Base-by-base conservation (phyloP, 2,329 filamentous ascomycete species). In the Ophiocordyceps camponoti-leonardi region DNA sequence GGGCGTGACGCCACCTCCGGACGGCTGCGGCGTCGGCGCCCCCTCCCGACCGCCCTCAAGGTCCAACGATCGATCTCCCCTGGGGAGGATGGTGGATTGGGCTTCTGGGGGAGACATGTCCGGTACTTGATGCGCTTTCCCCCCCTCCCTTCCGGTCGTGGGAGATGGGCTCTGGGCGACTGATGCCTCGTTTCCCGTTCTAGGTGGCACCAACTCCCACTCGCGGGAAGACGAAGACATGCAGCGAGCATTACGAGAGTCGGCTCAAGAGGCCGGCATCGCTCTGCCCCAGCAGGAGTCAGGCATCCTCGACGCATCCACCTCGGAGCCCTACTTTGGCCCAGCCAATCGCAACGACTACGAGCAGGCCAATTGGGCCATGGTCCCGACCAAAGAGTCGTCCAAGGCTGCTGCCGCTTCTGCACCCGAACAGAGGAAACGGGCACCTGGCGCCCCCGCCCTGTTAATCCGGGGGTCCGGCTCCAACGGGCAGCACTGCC, bases 1-100 rank as follows among this genome's bases (percentile, higher is more conserved):
- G 41, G 67, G 67, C 19, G 58, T 66, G 12, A 62, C 67, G 7
- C 63, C 67, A 31, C 61, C 61, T 2, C 55, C 57, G 13, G 63
- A 64, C 35, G 58, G 60, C 42, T 67, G 68, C 47, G 62, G 61
- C 33, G 59, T 61, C 10, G 64, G 62, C 26, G 69, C 72, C 6
- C 73, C 74, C 0, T 79, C 77, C 18, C 67, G 77, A 46, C 77
- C 77, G n/a, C 77, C 77, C 1, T 81, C 77, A 20, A 65, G 76
- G 58, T 66, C 71, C 41, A 73, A 72, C 48, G 70, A 70, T 50
- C 67, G 67, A 53, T 79, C 77, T 31, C 75, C 77, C 10, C 56
- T 78, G 48, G 65, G 68, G 56, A 71, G 62, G 52, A 61, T 73
- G 49, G 61, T 68, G 51, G 69, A 75, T 45, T 68, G 69, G 62